Conservation (phyloP, 768 basidiomycete genomes). For the Paxillus involutus region DNA sequence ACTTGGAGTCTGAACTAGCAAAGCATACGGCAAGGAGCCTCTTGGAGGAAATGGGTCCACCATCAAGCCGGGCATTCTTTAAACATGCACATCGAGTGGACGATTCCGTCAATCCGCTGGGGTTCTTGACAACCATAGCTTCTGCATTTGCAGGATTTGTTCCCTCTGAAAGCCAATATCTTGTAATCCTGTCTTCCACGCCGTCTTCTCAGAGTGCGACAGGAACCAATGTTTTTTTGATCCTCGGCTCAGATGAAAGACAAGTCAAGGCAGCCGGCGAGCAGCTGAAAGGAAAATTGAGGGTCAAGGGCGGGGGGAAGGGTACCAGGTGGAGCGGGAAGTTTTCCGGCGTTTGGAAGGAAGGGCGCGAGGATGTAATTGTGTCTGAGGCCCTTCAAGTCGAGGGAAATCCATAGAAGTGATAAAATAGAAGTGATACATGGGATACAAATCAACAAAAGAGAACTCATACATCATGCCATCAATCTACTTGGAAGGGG, state of each 20-base stretch:
- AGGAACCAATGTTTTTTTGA: slow-evolving; percentile 54
- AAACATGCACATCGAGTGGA: slow-evolving; percentile 60
- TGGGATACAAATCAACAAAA: slow-evolving; percentile 3
- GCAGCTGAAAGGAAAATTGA: slow-evolving; percentile 52
- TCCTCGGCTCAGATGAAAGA: slow-evolving; percentile 60
- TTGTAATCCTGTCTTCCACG: slow-evolving; percentile 62
- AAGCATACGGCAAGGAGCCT: slow-evolving; percentile 44
- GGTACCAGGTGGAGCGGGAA: slow-evolving; percentile 78
- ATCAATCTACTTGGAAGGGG: slow-evolving; percentile 1
- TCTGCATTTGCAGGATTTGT: slow-evolving; percentile 39
- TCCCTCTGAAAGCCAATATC: slow-evolving; percentile 32
- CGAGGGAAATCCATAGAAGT: slow-evolving; percentile 8
- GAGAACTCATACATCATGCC: slow-evolving; percentile 1
- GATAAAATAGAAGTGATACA: neutral
- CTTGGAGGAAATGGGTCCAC: slow-evolving; percentile 35
- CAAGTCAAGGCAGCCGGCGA: slow-evolving; percentile 61
- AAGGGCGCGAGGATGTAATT: slow-evolving; percentile 16
- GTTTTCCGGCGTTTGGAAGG: slow-evolving; percentile 45
- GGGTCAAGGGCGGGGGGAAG: slow-evolving; percentile 78
- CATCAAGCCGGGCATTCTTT: slow-evolving; percentile 32
- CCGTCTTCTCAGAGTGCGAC: slow-evolving; percentile 52
- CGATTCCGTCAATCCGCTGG: slow-evolving; percentile 57
- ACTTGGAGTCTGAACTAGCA: slow-evolving; percentile 68
- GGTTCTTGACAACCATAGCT: slow-evolving; percentile 59
- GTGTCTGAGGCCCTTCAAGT: slow-evolving; percentile 18